Percentiles rank a stretch among this genome's conserved stretches.
phyloP scores from a whole-genome alignment of 768 basidiomycete species.

The Trametes cubensis region DNA sequence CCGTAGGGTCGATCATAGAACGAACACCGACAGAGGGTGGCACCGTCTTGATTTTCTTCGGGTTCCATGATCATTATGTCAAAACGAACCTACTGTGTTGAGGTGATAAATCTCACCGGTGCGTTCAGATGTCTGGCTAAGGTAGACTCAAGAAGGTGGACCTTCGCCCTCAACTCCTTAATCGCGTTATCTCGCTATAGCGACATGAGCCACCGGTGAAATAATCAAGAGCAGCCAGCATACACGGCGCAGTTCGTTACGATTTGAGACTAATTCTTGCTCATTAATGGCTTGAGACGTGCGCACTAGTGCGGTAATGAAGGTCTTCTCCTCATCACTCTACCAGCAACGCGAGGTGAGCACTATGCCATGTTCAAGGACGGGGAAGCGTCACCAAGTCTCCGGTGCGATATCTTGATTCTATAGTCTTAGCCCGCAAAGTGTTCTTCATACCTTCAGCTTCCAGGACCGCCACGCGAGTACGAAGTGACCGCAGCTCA shows the following conservation, averaged over 20 bases:
- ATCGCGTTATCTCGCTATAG: slow-evolving; percentile 37
- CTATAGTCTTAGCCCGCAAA: slow-evolving; percentile 32
- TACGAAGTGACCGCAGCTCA: slow-evolving; percentile 30
- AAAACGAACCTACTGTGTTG: background rate
- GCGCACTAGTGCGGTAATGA: slow-evolving; percentile 35
- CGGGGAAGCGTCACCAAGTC: slow-evolving; percentile 30
- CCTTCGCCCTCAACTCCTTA: slow-evolving; percentile 33
- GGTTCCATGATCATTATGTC: background rate
- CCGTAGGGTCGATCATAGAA: slow-evolving; percentile 37
- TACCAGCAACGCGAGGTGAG: slow-evolving; percentile 9
- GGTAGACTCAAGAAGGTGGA: slow-evolving; percentile 34
- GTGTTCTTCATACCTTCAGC: slow-evolving; percentile 25
- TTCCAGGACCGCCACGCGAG: slow-evolving; percentile 28
- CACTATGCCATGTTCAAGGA: background rate
- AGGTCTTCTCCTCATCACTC: slow-evolving; percentile 37
- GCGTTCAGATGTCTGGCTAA: slow-evolving; percentile 36
- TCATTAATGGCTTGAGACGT: slow-evolving; percentile 38
- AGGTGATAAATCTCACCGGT: slow-evolving; percentile 20
- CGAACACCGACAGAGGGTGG: slow-evolving; percentile 19
- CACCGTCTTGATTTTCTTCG: slow-evolving; percentile 24
- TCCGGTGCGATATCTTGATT: slow-evolving; percentile 34
- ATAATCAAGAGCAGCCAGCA: slow-evolving; percentile 10
- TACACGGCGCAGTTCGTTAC: slow-evolving; percentile 40
- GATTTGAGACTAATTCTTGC: slow-evolving; percentile 37
- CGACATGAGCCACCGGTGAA: background rate